Evolutionary conservation across 2,329 filamentous ascomycete species (phyloP), one percentile per base, ranked within the genome.

Genomic region (Cordyceps farinosa): DNA sequence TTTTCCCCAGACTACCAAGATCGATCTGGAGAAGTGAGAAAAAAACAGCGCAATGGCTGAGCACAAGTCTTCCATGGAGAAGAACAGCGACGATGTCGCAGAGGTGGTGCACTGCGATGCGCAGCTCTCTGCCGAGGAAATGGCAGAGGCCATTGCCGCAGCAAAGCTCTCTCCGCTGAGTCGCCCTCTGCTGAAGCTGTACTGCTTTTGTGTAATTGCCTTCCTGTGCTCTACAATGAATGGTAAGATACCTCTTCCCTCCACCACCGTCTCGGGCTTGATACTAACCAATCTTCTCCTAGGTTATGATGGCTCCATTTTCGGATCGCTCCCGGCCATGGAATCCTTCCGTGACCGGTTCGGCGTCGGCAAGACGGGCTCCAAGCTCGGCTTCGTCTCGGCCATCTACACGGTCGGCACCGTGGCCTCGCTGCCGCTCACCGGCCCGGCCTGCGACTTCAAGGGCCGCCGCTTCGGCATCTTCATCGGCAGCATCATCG

Each of bases 241-340:
- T 13, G 65, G 65, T 66, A 51, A 5, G 53, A 8, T 5, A 3
- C 45, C 44, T 2, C 8, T 17, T 6, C 34, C 13, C 10, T 22
- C 17, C 17, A 7, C 22, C 3, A 15, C 4, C 34, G 0, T 34
- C 47, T 15, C 9, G 10, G 17, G 5, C 4, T 30, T 44, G n/a
- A 11, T 3, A 51, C 13, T 38, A 17, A 40, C 22, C 4, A 27
- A 47, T 15, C 17, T 3, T 22, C 30, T 30, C 29, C 51, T 62
- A 67, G 69, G 67, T 3, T 69, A 67, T 51, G 84, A 87, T 69
- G 82, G 82, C 29, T 82, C 80, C 32, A 77, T 87, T 50, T 78
- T 79, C 73, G 73, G 75, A 3, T 75, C 79, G 29, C 81, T 84
- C 66, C 83, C 84, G 2, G 61, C 53, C 17, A 45, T 65, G 62